Evolutionary conservation across 2,329 filamentous ascomycete species (phyloP).

Genomic region (Phialocephala subalpina): DNA sequence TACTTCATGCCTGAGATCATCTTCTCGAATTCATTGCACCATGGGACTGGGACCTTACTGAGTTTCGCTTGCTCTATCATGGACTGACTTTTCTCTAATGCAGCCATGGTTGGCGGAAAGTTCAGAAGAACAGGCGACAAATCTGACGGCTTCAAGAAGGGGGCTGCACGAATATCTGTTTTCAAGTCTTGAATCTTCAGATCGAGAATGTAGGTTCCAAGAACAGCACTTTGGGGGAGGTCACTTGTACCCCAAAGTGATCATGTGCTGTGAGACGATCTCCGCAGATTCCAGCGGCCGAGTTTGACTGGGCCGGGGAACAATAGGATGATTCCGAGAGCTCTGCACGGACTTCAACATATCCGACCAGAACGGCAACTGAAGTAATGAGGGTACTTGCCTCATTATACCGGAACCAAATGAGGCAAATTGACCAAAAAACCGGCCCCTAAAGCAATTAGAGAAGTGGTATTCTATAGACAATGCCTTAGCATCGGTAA

Average conservation of each 20-base stretch:
- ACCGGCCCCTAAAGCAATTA: background rate
- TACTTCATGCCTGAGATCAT: conserved; percentile 40
- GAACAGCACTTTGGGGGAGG: too few relatives aligned
- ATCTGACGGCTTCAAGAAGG: too few relatives aligned
- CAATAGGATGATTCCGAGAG: too few relatives aligned
- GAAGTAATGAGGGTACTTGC: background rate
- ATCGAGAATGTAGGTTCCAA: too few relatives aligned
- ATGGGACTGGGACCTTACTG: conserved; percentile 18
- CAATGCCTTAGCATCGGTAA: conserved; percentile 7
- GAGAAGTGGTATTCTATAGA: conserved; percentile 11
- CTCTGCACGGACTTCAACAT: background rate
- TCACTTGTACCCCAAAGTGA: background rate
- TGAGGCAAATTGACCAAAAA: too few relatives aligned
- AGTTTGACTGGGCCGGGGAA: background rate
- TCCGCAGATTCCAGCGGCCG: background rate
- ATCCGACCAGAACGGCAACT: background rate
- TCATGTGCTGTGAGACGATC: conserved; percentile 1
- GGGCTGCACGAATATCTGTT: too few relatives aligned
- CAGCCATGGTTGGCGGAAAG: background rate
- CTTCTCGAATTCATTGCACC: conserved; percentile 35
- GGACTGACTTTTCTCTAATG: background rate
- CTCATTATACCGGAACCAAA: background rate
- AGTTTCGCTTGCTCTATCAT: conserved; percentile 6
- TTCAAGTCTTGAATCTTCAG: too few relatives aligned
- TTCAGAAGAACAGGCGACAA: too few relatives aligned